Conservation (phyloP, 1,284 basidiomycete species). For the Ganoderma meredithae region DNA sequence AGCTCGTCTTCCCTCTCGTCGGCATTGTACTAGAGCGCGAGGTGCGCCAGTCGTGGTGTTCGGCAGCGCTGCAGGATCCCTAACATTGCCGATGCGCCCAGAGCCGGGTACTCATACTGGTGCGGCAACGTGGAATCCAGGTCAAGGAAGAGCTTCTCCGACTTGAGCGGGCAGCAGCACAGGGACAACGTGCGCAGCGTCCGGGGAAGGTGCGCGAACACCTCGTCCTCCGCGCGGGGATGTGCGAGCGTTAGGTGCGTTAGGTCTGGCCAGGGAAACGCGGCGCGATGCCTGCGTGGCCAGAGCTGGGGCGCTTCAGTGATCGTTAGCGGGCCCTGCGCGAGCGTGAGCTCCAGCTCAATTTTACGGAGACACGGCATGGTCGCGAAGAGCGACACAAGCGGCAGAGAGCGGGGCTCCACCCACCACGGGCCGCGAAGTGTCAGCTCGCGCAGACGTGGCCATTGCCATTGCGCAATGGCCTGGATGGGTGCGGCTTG, state of each 20-base stretch:
- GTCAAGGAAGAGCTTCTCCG: background rate
- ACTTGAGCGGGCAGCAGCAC: background rate
- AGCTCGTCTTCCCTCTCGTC: background rate
- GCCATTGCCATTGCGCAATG: background rate
- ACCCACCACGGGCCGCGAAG: background rate
- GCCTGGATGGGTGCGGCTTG: background rate
- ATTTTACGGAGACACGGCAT: background rate
- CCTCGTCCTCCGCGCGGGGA: slow-evolving; percentile 7
- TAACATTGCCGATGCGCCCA: background rate
- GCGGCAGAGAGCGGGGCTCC: background rate
- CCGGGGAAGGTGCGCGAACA: no score
- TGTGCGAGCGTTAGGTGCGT: slow-evolving; percentile 1
- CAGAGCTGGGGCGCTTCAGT: background rate
- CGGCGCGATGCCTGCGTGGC: background rate
- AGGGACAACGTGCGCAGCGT: background rate
- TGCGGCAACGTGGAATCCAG: background rate
- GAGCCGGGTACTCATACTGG: background rate
- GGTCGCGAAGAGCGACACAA: background rate
- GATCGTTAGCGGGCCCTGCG: background rate
- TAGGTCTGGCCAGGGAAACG: background rate
- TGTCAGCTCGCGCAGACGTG: background rate
- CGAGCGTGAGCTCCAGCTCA: background rate
- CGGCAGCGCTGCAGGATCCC: background rate
- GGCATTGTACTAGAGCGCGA: background rate
- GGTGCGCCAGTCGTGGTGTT: background rate